Percentiles rank a stretch among this genome's conserved stretches.
Conservation (phyloP, 768 basidiomycete genomes). For the Porphyrellus cyaneotinctus region DNA sequence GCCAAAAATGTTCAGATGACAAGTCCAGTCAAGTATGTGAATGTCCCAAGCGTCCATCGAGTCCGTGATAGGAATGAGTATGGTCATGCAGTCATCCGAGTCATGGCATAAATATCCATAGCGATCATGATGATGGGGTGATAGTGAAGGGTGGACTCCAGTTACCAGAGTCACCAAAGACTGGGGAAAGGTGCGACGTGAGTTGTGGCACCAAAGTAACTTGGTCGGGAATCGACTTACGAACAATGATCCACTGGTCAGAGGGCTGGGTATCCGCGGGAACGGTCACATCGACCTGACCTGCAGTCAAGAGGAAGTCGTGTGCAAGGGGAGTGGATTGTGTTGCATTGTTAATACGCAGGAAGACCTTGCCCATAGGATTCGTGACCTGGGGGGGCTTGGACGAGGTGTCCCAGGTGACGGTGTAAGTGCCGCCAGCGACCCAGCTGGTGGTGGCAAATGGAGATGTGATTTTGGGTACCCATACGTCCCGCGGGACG, state of each 20-base stretch:
- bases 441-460: constrained; percentile 36
- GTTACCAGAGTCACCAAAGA: constrained; percentile 55
- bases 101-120: constrained; percentile 2
- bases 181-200: constrained; percentile 27
- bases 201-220: background rate
- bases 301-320: constrained; percentile 35
- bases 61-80: constrained; percentile 5
- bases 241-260: constrained; percentile 41
- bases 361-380: constrained; percentile 37
- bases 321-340: constrained; percentile 35
- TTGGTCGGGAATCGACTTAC: constrained; percentile 29
- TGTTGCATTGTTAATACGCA: constrained; percentile 35
- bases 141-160: constrained; percentile 45
- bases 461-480: constrained; percentile 41
- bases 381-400: constrained; percentile 49
- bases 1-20: constrained; percentile 1
- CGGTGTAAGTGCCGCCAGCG: constrained; percentile 36
- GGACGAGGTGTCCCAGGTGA: constrained; percentile 45
- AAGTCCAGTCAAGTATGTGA: constrained; percentile 3
- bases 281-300: constrained; percentile 37
- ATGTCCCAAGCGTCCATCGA: constrained; percentile 11
- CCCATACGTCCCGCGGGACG: constrained; percentile 45
- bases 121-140: constrained; percentile 14
- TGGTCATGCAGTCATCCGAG: constrained; percentile 15
- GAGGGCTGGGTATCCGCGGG: constrained; percentile 36